Evolutionary conservation across 2,329 filamentous ascomycete genomes (phyloP).

Genomic region (Penicillium sp.): DNA sequence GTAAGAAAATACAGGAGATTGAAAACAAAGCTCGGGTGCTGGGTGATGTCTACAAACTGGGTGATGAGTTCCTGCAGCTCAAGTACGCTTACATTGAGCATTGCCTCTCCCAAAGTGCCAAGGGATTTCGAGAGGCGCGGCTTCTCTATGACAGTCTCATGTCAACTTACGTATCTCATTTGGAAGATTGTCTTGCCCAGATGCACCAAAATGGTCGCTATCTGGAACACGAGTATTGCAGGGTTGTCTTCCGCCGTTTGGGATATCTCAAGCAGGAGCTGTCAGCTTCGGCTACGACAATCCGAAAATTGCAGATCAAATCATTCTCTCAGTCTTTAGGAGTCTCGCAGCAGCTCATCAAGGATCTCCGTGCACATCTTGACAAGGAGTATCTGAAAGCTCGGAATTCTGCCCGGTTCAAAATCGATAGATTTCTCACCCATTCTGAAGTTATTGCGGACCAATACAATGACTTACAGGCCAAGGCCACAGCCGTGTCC

Average conservation of each 20-base stretch:
- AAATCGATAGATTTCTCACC: conserved; percentile 21
- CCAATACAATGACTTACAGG: conserved; percentile 12
- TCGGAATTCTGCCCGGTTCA: conserved; percentile 19
- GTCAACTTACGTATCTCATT: neutral
- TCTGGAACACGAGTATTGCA: conserved; percentile 15
- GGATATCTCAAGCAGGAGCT: neutral
- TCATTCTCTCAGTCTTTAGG: neutral
- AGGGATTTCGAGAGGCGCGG: neutral
- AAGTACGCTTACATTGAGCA: conserved; percentile 4
- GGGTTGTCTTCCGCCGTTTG: conserved; percentile 3
- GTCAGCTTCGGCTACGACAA: neutral
- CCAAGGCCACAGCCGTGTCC: neutral
- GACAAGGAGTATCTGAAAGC: conserved; percentile 18
- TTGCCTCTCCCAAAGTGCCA: neutral
- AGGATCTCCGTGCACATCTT: conserved; percentile 2
- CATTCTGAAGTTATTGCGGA: neutral
- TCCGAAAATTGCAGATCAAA: neutral
- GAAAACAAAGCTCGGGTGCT: neutral
- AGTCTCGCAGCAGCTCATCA: neutral
- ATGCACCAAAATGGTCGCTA: neutral
- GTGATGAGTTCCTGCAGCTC: conserved; percentile 3
- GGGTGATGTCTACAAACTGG: neutral
- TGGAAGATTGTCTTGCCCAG: neutral
- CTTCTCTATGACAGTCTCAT: neutral
- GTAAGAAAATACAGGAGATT: neutral